Base-by-base conservation (phyloP, 2,329 filamentous ascomycete genomes). In the Mycosphaerella arachidis region DNA sequence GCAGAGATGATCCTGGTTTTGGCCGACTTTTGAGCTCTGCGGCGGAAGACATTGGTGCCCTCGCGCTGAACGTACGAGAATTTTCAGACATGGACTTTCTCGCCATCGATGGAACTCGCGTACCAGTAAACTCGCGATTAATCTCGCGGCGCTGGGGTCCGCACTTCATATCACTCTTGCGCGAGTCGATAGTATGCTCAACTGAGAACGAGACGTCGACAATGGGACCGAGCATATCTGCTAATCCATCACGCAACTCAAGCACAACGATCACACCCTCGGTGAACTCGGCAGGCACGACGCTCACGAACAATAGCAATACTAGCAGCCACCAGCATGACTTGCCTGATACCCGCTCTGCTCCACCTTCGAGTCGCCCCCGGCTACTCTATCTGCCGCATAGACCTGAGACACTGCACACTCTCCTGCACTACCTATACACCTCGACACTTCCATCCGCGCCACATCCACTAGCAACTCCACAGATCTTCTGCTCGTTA, bases 51-150 rank as follows among this genome's bases (percentile, higher is more conserved):
- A 80, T 99, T 13, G 94, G 94, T 5, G 88, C 90, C 65, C 85
- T 91, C 73, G 89, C 91, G 0, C 79, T 96, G 63, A 82, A 82
- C 1, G 80, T 96, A 72, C 85, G 86, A n/a, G 94, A 97, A 74
- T 79, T 99, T 58, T 84, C 91, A 2, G 94, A 99, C 69, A 99
- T 99, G 94, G 94, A 97, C 70, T 90, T 99, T 60, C 81, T 97
- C 30, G 94, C 93, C 55, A 87, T 96, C 46, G 89, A 90, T 20
- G 93, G 93, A 24, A 93, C 97, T 72, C 86, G 92, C 18, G 91
- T 97, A 66, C 91, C 94, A 0, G 90, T 97, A 66, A 99, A 96
- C 74, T 97, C 94, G 6, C 86, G 92, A 59, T 84, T 99, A 16
- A 82, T 97, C 16, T 88, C 90, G 9, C 85, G 91, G 30, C 83